A percentile compares a stretch with the other conserved stretches of the same genome.
phyloP scores from a whole-genome alignment of 176 grass and related monocot species.

The Saccharum spontaneum region DNA sequence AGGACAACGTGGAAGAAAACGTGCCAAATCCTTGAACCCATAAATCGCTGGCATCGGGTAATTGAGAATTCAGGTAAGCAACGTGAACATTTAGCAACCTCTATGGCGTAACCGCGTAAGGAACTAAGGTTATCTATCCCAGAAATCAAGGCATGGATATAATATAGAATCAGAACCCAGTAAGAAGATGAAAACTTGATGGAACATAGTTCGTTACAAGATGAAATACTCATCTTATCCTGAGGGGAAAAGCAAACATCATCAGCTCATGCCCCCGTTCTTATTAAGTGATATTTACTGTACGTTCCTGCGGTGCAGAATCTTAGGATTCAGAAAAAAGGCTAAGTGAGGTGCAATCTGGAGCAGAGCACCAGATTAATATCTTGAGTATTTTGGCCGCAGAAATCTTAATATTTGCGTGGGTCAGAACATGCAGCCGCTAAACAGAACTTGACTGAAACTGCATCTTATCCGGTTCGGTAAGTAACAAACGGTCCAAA shows the following conservation, averaged over 20 bases:
- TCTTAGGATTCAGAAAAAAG: neutral
- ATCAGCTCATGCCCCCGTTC: neutral
- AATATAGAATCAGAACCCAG: neutral
- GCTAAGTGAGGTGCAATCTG: neutral
- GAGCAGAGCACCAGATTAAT: neutral
- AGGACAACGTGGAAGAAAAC: neutral
- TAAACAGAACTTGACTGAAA: neutral
- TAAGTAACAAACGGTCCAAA: neutral
- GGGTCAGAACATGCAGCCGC: neutral
- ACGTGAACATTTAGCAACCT: neutral
- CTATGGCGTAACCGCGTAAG: neutral
- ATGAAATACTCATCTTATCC: neutral
- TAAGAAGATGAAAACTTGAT: neutral
- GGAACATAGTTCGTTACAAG: neutral
- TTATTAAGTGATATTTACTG: neutral
- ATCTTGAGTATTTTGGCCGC: neutral
- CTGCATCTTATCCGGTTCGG: neutral
- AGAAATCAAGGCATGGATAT: conserved; percentile 1
- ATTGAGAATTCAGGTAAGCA: neutral
- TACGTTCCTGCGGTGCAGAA: neutral
- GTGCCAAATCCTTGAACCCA: neutral
- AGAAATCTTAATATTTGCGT: neutral
- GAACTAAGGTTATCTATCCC: neutral
- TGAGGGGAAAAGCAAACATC: neutral
- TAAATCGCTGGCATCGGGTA: neutral